Conservation (phyloP, 495 filamentous ascomycete genomes). For the Aspergillus bridgeri region DNA sequence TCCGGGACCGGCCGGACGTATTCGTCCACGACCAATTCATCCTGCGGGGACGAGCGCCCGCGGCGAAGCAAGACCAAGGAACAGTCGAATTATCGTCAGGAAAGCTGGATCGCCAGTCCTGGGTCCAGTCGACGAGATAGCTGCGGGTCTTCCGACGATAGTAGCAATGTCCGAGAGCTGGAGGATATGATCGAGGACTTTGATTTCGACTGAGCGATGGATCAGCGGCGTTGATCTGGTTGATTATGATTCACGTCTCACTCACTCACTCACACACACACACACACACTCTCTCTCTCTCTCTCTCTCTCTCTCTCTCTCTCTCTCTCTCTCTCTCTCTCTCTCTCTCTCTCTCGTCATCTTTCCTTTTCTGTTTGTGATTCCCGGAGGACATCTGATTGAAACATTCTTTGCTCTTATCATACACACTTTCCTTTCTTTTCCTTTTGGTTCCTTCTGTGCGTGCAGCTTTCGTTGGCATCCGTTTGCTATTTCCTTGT, state of each 20-base stretch:
- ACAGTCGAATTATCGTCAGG: conserved; percentile 20
- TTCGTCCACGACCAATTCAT: conserved; percentile 19
- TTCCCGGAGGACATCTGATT: background rate
- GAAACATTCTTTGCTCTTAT: background rate
- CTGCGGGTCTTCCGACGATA: conserved; percentile 17
- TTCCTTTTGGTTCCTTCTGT: background rate
- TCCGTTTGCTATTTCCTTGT: background rate
- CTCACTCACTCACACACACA: too few species aligned
- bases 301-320: too few species aligned
- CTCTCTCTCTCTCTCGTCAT: background rate
- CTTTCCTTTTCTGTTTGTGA: background rate
- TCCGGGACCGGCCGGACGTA: conserved; percentile 15
- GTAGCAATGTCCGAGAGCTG: conserved; percentile 27
- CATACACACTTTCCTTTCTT: background rate
- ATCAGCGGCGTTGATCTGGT: too few species aligned
- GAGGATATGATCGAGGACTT: conserved; percentile 41
- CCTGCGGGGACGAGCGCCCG: conserved; percentile 8
- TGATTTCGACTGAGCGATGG: conserved; percentile 37
- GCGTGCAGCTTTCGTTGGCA: background rate
- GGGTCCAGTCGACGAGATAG: conserved; percentile 15
- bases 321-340: too few species aligned
- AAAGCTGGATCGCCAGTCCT: conserved; percentile 32
- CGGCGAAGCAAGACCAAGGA: background rate
- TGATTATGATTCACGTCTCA: too few species aligned
- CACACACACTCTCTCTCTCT: too few species aligned